Base-by-base conservation (phyloP, 129 eudicot genomes). In the Pseudognaphalium luteoalbum region DNA sequence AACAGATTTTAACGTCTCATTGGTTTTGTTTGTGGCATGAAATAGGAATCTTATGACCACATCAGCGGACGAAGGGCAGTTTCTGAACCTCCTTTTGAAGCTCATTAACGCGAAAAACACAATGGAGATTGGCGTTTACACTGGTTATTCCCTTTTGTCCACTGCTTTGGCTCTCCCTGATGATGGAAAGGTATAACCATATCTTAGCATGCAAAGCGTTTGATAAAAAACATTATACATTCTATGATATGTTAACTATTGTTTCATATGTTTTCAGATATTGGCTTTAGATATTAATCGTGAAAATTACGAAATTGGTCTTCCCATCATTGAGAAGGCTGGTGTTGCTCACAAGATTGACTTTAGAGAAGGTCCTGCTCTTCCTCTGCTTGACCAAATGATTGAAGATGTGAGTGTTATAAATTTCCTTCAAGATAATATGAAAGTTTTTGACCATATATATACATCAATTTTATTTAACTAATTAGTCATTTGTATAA, bases 81-180 rank as follows among this genome's bases (percentile, higher is more conserved):
- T 83, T 70, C 44, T 86, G 65, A 86, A 76, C 68, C 28, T 86
- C 35, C 81, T 86, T 7, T 47, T 86, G 0, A 86, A 86, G 51
- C 83, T 85, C 6, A 85, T 85, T 39, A 85, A 85, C 7, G 89
- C 89, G 30, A 85, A 85, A 74, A 86, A 76, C 76, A 83, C 85
- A 0, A 83, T 82, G 87, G 86, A 82, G 66, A 86, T 86, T 21
- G 89, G 89, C 59, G 89, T 86, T 58, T 86, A 74, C 74, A 85
- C 89, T 0, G 89, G 89, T 57, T 82, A 86, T 52, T 86, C 89
- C 52, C 87, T 86, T 65, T 86, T 86, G 17, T 85, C 90, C 29
- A 86, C 89, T 0, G 89, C 89, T 29, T 86, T 86, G 25, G 87
- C 89, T 54, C 84, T 86, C 6, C 89, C 89, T 3, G 78, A 86